These are phyloP conservation scores for Colletotrichum sp. DNA, from an alignment of 2,329 filamentous ascomycete genomes.

Conservation along the genomic window DNA sequence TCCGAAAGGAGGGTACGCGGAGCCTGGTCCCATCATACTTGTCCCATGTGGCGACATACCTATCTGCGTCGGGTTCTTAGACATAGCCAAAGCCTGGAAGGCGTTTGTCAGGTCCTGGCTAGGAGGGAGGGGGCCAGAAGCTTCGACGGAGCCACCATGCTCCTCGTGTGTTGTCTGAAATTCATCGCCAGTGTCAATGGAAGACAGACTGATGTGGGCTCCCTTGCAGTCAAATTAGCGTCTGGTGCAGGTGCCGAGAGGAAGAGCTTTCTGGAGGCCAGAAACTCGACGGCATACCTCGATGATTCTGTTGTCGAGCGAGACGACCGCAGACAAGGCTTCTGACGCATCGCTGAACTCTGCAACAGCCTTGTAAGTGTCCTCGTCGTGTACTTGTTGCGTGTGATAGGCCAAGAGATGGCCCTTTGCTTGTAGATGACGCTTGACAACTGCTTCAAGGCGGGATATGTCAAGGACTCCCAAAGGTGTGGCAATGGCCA, in stretches of 20 bases:
- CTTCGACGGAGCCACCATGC: not conserved
- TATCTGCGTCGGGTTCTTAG: not conserved
- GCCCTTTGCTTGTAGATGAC: slow-evolving; percentile 7
- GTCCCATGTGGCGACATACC: not conserved
- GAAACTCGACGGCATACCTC: not conserved
- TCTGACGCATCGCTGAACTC: not conserved
- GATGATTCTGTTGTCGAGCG: slow-evolving; percentile 6
- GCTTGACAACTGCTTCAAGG: not conserved
- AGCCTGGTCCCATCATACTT: not conserved
- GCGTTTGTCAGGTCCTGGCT: slow-evolving; percentile 3
- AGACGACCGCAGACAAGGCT: not conserved
- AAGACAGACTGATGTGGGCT: slow-evolving; percentile 1
- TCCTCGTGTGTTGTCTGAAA: not conserved
- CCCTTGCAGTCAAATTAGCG: not conserved
- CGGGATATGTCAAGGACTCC: not conserved
- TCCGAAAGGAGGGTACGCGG: slow-evolving; percentile 8
- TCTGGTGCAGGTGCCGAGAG: not conserved
- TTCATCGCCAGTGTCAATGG: not conserved
- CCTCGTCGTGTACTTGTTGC: not conserved
- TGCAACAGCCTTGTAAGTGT: not conserved
- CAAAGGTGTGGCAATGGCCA: not conserved
- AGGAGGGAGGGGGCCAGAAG: not conserved
- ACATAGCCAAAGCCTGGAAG: slow-evolving; percentile 8
- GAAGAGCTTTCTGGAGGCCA: not conserved
- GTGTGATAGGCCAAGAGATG: not conserved